These are phyloP conservation scores for Talaromyces marneffei DNA, from an alignment of 2,329 filamentous ascomycete species.

Conservation along the genomic window DNA sequence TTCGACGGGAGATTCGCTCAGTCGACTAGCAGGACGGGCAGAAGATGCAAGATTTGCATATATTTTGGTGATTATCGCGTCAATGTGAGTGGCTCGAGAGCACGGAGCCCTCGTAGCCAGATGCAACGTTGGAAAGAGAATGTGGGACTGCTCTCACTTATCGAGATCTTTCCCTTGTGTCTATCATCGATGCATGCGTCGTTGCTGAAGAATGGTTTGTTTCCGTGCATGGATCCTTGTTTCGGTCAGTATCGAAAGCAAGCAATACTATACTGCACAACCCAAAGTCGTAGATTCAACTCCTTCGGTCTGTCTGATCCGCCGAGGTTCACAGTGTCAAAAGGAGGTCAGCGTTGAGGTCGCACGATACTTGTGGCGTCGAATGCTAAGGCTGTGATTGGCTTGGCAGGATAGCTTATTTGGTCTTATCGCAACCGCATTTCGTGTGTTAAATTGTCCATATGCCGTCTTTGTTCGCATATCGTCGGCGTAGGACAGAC, in stretches of 20 bases:
- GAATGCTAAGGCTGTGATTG: background rate
- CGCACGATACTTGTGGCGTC: background rate
- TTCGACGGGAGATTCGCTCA: background rate
- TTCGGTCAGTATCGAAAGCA: background rate
- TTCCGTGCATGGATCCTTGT: background rate
- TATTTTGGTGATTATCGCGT: conserved; percentile 1
- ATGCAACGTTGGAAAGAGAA: conserved; percentile 1
- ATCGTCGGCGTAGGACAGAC: background rate
- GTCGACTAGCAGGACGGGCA: background rate
- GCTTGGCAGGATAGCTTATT: background rate
- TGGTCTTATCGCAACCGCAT: background rate
- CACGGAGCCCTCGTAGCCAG: background rate
- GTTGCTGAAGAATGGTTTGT: background rate
- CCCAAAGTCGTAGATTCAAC: too few species aligned
- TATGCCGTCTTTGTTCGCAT: background rate
- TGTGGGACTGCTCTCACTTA: background rate
- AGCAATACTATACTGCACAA: too few species aligned
- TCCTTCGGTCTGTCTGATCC: too few species aligned
- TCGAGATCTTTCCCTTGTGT: background rate
- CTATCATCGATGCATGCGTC: background rate
- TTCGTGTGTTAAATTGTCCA: background rate
- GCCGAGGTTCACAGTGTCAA: background rate
- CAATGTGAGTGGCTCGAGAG: conserved; percentile 7
- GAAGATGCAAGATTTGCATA: background rate
- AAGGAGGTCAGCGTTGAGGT: background rate